Conservation (phyloP, 164 flowering plant species). For the Hamamelis virginiana region DNA sequence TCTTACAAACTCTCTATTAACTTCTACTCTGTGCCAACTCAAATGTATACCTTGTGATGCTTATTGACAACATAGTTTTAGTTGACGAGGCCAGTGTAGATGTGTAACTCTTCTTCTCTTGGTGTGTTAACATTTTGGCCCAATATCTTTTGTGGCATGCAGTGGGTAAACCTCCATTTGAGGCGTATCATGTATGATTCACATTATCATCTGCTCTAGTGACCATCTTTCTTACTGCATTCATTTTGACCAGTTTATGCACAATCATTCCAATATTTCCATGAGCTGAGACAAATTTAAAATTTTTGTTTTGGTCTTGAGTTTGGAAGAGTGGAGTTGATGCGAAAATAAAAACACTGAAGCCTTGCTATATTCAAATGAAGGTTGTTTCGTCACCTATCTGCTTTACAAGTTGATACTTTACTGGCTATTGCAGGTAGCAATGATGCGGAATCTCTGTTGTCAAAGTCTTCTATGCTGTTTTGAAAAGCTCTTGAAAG, state of each 20-base stretch:
- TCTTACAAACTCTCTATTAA: background rate
- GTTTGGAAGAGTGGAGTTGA: background rate
- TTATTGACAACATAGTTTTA: too few relatives aligned
- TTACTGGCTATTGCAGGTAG: background rate
- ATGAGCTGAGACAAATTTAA: background rate
- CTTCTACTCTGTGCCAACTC: background rate
- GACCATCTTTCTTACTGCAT: too few relatives aligned
- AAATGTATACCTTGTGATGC: background rate
- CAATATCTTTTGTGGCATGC: too few relatives aligned
- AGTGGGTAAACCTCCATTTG: too few relatives aligned
- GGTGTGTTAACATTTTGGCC: too few relatives aligned
- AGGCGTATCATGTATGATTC: too few relatives aligned
- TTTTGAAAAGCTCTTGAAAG: background rate
- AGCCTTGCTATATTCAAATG: background rate
- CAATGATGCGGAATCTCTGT: background rate
- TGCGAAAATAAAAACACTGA: background rate
- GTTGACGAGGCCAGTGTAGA: too few relatives aligned
- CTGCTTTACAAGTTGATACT: background rate
- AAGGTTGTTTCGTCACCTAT: background rate
- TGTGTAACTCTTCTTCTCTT: too few relatives aligned
- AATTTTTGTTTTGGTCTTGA: background rate
- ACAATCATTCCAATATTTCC: background rate
- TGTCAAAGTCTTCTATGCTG: background rate
- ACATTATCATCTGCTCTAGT: background rate
- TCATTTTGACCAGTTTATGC: too few relatives aligned